These are phyloP conservation scores for Ephemerocybe angulata DNA, from an alignment of 768 basidiomycete species.

Conservation along the genomic window DNA sequence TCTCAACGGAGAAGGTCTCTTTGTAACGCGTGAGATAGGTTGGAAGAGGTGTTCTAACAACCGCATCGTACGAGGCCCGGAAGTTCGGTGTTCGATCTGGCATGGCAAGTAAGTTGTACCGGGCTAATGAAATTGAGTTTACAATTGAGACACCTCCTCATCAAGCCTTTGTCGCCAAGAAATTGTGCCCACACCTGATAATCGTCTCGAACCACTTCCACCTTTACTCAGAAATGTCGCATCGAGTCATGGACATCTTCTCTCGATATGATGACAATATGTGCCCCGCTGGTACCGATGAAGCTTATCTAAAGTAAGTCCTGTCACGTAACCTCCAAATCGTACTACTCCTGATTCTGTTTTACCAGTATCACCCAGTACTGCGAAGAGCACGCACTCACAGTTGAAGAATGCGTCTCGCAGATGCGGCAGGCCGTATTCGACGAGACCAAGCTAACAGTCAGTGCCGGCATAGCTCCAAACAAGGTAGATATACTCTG, in stretches of 20 bases:
- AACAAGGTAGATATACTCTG: slow-evolving; percentile 65
- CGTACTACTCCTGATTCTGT: neutral
- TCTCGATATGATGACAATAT: slow-evolving; percentile 74
- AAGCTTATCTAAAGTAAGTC: slow-evolving; percentile 78
- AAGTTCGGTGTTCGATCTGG: slow-evolving; percentile 90
- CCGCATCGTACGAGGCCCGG: slow-evolving; percentile 90
- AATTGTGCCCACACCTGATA: slow-evolving; percentile 87
- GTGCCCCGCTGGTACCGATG: slow-evolving; percentile 77
- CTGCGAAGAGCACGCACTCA: slow-evolving; percentile 62
- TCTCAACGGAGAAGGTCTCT: slow-evolving; percentile 2
- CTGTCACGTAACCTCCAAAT: neutral
- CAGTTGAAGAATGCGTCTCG: slow-evolving; percentile 70
- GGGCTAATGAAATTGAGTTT: neutral
- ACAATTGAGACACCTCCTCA: neutral
- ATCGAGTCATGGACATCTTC: slow-evolving; percentile 66
- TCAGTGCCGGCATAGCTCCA: slow-evolving; percentile 93
- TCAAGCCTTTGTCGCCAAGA: slow-evolving; percentile 86
- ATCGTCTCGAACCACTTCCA: slow-evolving; percentile 55
- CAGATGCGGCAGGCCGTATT: slow-evolving; percentile 73
- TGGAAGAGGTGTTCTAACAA: slow-evolving; percentile 78
- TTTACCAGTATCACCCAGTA: slow-evolving; percentile 72
- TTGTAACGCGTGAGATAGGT: slow-evolving; percentile 41
- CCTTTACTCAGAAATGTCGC: slow-evolving; percentile 68
- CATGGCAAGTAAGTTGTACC: slow-evolving; percentile 72
- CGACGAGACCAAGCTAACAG: slow-evolving; percentile 79